Evolutionary conservation across 2,329 filamentous ascomycete species (phyloP), one percentile per base, ranked within the genome.

Genomic region (Pyricularia pennisetigena): DNA sequence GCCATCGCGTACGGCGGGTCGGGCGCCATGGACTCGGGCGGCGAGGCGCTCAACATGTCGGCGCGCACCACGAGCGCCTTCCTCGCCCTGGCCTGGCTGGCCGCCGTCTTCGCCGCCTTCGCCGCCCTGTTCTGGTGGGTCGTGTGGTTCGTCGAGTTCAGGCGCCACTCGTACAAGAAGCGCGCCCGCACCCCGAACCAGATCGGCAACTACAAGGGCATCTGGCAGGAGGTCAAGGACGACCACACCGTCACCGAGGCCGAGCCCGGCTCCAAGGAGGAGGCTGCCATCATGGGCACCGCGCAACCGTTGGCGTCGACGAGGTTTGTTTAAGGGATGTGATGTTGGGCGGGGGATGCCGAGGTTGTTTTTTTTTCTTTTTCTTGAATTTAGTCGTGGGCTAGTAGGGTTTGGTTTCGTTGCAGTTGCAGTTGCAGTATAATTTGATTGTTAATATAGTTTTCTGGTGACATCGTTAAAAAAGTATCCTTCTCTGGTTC

Each of bases 71-170:
- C 73, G 9, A 63, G 59, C 3, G 28, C 64, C 1, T 73, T 72
- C 41, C 49, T 74, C 1, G 71, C 69, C 23, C 70, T 73, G 65
- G 30, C 69, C 4, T 74, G 72, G 72, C 69, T 71, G 6, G 68
- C 71, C 0, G 69, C 72, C 10, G 71, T 70, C 1, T 67, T 72
- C 4, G 64, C 70, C 0, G 30, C 65, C 64, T 29, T 69, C 0
- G 69, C 70, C 2, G 69, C 67, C 0, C 20, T 26, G 8, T 73
- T 71, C 35, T 74, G 73, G 73, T 71, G 72, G 62, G 54, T 65
- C 26, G 67, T 74, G 1, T 74, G 73, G 73, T 73, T 74, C 16
- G 72, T 74, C 8, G 71, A 72, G 67, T 71, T 73, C 49, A 69
- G 73, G 10, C 30, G 68, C 20, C 72, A 70, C 3, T 68, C 72